Base-by-base conservation (phyloP, 2,329 filamentous ascomycete species). In the Phoma sp. region DNA sequence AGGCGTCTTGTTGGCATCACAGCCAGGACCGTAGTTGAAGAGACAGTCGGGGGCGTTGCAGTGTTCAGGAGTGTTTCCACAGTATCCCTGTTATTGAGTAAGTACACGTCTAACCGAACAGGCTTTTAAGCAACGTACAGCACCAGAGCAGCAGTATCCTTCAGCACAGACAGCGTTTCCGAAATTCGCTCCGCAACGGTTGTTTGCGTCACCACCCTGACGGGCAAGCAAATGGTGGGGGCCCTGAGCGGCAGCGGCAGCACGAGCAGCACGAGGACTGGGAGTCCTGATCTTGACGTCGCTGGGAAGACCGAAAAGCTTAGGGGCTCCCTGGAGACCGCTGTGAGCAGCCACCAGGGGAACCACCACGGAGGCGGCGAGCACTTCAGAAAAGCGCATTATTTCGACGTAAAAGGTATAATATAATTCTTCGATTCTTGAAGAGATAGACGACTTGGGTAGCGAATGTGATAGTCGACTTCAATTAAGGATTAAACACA, bases 21-120 rank as follows among this genome's bases (percentile, higher is more conserved):
- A 88, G 4, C 72, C 80, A 12, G 84, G 78, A 4, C 84, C 84
- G 53, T 82, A 88, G 60, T 83, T 75, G 63, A 86, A 82, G 64
- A 83, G 81, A 66, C 86, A 88, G 55, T 85, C 81, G 0, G 86
- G 86, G 15, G 84, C 81, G 15, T 77, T 76, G 74, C 86, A 88
- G 70, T 86, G 85, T 0, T 82, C 78, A 4, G 72, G 68, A 3
- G 78, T 79, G 22, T 70, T 77, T 38, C 84, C 84, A 59, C 85
- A 87, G 77, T 82, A 86, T 36, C 74, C 74, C 60, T 73, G 15
- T 13, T 48, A 31, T 35, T 8, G 7, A 13, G 33, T 64, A 21
- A 60, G 54, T 17, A 44, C 32, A 22, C 6, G 3, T 27, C 19
- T 4, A 19, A 10, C 12, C 5, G 22, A n/a, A 12, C 15, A 9